Evolutionary conservation across 129 eudicot genomes (phyloP), one percentile per base, ranked within the genome.

Genomic region (Apium graveolens): DNA sequence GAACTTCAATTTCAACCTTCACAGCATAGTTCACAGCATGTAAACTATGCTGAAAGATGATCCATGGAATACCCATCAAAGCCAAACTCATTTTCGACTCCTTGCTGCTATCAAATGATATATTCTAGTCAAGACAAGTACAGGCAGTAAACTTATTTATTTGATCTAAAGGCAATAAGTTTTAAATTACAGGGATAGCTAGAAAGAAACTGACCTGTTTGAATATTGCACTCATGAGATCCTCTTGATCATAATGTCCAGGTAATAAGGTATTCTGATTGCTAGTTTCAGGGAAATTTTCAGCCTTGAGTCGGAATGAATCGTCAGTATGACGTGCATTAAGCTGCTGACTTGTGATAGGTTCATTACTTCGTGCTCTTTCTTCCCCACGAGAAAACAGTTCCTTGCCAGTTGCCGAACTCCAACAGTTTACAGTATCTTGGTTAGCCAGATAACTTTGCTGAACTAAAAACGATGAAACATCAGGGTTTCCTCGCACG

Each of bases 41-140:
- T 39, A 70, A 82, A 63, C 57, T 86, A 94, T 72, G 84, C 93
- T 0, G 93, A 91, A 75, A 94, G 91, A 77, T 95, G 86, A 85
- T 95, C 98, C 86, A 90, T 78, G 49, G 91, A 76, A 73, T 90
- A 95, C 69, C 92, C 94, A 38, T 92, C 97, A 82, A 86, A 91
- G 75, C 86, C 90, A 71, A 88, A 91, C 66, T 95, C 99, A 55
- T 63, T 82, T 51, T 87, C 96, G 41, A 85, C 77, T 81, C 90
- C 91, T 86, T 88, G 92, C 85, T 90, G 91, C 81, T 37, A 76
- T 5, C 43, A 49, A 42, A 29, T 35, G 26, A 24, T 43, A 48
- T 3, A 31, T 49, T 18, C 11, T 1, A 48, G 53, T 26, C 27
- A 1, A 48, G 51, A 46, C 27, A 4, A 66, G 26, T 14, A 78